These are phyloP conservation scores for Hypoxylon perforatum DNA, from an alignment of 495 filamentous ascomycete genomes.

Conservation along the genomic window DNA sequence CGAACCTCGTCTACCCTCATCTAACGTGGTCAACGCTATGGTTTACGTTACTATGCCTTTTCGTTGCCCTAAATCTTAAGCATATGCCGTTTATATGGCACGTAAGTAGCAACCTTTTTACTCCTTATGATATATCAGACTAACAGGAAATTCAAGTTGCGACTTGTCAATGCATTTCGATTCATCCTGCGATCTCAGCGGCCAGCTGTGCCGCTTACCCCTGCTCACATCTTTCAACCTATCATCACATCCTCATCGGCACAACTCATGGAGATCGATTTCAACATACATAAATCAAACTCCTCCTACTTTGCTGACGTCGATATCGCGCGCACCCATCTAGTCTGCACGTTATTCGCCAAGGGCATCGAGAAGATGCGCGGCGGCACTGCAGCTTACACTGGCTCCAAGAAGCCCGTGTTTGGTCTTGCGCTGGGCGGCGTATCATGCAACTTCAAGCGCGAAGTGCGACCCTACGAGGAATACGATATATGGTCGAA, in stretches of 20 bases:
- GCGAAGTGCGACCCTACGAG: conserved; percentile 74
- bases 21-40: conserved; percentile 39
- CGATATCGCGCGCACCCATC: conserved; percentile 73
- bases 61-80: conserved; percentile 35
- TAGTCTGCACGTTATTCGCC: conserved; percentile 68
- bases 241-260: conserved; percentile 48
- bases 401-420: conserved; percentile 56
- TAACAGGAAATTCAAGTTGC: conserved; percentile 24
- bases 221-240: conserved; percentile 46
- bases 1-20: conserved; percentile 33
- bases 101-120: conserved; percentile 17
- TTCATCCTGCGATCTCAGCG: conserved; percentile 43
- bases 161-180: conserved; percentile 48
- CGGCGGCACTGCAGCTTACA: conserved; percentile 47
- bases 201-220: conserved; percentile 38
- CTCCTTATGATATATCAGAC: not conserved
- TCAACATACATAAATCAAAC: conserved; percentile 67
- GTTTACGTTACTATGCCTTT: conserved; percentile 39
- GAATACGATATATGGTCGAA: conserved; percentile 74
- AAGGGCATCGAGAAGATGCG: conserved; percentile 65
- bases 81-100: conserved; percentile 44
- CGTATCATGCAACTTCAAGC: conserved; percentile 72
- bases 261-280: conserved; percentile 51
- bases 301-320: conserved; percentile 81
- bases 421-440: conserved; percentile 67